A percentile compares a stretch with the other conserved stretches of the same genome.
Evolutionary conservation across 179 eudicot genomes (phyloP).

Genomic region (Carnegiea gigantea): DNA sequence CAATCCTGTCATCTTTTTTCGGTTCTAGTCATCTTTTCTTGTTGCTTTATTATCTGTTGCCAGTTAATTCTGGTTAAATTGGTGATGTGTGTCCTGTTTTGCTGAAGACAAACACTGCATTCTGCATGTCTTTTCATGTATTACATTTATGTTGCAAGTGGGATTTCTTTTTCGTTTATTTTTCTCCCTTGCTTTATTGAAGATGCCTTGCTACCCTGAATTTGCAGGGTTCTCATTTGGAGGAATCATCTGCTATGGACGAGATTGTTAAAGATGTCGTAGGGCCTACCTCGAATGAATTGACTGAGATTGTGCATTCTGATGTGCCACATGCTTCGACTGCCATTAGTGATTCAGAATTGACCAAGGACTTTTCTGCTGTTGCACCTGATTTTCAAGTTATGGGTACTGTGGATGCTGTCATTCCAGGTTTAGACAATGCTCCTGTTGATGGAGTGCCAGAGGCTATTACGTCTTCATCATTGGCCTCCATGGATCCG

Average conservation of each 20-base stretch:
- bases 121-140: not conserved
- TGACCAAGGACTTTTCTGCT: slow-evolving; percentile 33
- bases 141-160: not conserved
- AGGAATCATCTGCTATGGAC: slow-evolving; percentile 36
- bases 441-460: slow-evolving; percentile 42
- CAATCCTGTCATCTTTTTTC: slow-evolving; percentile 22
- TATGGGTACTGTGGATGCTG: slow-evolving; percentile 47
- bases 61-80: slow-evolving; percentile 17
- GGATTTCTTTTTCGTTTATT: not conserved
- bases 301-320: slow-evolving; percentile 31
- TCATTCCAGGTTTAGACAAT: slow-evolving; percentile 83
- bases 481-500: slow-evolving; percentile 42
- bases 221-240: slow-evolving; percentile 41
- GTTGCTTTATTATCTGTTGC: not conserved
- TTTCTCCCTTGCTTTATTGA: slow-evolving; percentile 6
- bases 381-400: slow-evolving; percentile 46
- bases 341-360: slow-evolving; percentile 35
- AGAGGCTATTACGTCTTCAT: slow-evolving; percentile 38
- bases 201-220: slow-evolving; percentile 23
- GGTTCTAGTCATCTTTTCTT: slow-evolving; percentile 1
- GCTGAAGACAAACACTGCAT: not conserved
- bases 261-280: slow-evolving; percentile 34
- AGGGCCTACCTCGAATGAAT: slow-evolving; percentile 30
- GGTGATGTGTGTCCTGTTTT: not conserved
- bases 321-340: slow-evolving; percentile 36